Evolutionary conservation across 2,329 filamentous ascomycete genomes (phyloP), one percentile per base, ranked within the genome.

Genomic region (Zymoseptoria brevis): DNA sequence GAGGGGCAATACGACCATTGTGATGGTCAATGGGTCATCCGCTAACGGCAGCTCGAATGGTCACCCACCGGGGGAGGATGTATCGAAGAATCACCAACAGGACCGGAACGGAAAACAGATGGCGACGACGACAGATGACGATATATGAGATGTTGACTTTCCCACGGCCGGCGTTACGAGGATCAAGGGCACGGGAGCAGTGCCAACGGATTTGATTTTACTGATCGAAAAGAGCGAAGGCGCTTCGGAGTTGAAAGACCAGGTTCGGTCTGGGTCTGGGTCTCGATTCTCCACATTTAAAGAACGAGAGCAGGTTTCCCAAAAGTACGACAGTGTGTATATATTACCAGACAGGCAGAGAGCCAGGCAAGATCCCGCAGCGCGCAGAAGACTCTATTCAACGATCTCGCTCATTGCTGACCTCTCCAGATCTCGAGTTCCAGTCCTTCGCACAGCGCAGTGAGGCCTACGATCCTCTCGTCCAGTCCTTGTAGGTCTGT

Each of bases 1-100:
- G n/a, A 56, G 59, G n/a, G 53, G 50, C 16, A 57, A 53, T 48
- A 64, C 62, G 29, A 64, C 53, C 4, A 59, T 64, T 19, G 60
- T 66, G 8, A 53, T 53, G 51, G 22, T 53, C 16, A 53, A 53
- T 29, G 29, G 29, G 3, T 13, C 19, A 24, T 21, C 51, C 7
- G 51, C 35, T 1, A n/a, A 45, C 5, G 35, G 35, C 35, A 45
- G 35, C 35, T n/a, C 35, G 35, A n/a, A 45, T 16, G 35, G 3
- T n/a, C 16, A 45, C 4, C 35, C 16, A 7, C 16, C 35, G 1
- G 35, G 13, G 13, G 13, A 45, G 13, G 35, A 45, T 11, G 3
- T 45, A n/a, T 45, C 35, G 35, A 45, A 45, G 35, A 6, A 45
- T 16, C 11, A 13, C 13, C 35, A 45, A 45, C 35, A n/a, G 35